Conservation (phyloP, 345 rosid genomes). For the Murraya paniculata region DNA sequence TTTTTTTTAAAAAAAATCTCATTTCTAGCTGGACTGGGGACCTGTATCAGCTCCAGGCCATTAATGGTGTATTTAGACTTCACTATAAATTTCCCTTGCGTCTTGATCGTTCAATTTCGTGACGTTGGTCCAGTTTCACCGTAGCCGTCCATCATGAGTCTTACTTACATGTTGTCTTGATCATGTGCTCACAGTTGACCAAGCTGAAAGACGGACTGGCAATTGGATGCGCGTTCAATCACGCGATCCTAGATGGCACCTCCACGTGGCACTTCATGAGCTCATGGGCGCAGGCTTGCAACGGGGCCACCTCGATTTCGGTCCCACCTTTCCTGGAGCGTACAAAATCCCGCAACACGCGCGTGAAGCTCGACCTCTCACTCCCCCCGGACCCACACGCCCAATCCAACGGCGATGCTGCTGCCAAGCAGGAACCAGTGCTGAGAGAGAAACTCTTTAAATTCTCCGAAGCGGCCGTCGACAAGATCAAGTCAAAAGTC, state of each 20-base stretch:
- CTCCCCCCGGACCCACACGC: slow-evolving; percentile 38
- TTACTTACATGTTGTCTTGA: background rate
- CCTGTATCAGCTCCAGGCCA: background rate
- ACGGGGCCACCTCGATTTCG: slow-evolving; percentile 42
- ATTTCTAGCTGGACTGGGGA: too few relatives aligned
- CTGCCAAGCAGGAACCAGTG: slow-evolving; percentile 23
- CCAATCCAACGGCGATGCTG: slow-evolving; percentile 28
- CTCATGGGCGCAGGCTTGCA: slow-evolving; percentile 77
- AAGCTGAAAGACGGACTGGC: slow-evolving; percentile 83
- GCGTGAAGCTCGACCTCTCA: slow-evolving; percentile 68
- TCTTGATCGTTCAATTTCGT: background rate
- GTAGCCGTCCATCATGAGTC: background rate
- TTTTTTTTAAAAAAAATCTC: too few relatives aligned
- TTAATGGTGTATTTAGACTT: background rate
- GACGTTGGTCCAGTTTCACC: background rate
- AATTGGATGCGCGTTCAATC: slow-evolving; percentile 92
- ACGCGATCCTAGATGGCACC: slow-evolving; percentile 82
- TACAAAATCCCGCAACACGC: slow-evolving; percentile 69
- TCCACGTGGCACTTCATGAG: slow-evolving; percentile 98
- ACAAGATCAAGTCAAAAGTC: slow-evolving; percentile 61
- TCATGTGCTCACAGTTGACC: slow-evolving; percentile 52
- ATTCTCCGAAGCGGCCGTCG: slow-evolving; percentile 69
- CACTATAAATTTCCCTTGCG: too few relatives aligned
- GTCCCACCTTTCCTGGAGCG: slow-evolving; percentile 72
- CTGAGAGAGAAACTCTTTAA: slow-evolving; percentile 69